Conservation (phyloP, 345 rosid species). For the Rhodamnia rubescens region DNA sequence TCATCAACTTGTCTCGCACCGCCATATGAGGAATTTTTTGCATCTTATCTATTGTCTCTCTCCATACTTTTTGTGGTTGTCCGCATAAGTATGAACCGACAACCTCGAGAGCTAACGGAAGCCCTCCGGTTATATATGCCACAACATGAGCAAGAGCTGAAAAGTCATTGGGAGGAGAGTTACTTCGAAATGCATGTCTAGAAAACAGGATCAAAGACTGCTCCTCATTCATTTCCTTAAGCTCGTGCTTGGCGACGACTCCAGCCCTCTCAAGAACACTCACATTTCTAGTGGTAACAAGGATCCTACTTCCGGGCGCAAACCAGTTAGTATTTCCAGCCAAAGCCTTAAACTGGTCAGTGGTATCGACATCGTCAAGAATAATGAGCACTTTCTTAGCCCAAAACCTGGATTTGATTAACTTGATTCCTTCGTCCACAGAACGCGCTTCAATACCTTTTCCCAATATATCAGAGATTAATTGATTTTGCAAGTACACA, state of each 20-base stretch:
- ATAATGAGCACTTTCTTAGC: background rate
- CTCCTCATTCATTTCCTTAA: background rate
- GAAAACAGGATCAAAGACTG: background rate
- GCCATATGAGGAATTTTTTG: rapidly evolving
- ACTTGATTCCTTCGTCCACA: background rate
- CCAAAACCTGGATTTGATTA: background rate
- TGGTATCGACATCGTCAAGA: background rate
- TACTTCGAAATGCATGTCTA: background rate
- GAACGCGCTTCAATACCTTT: background rate
- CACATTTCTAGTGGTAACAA: background rate
- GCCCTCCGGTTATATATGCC: background rate
- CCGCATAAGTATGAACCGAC: no score
- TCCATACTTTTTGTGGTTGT: rapidly evolving
- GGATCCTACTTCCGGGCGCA: background rate
- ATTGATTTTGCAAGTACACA: background rate
- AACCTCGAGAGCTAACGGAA: background rate
- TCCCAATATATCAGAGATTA: background rate
- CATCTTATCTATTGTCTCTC: rapidly evolving
- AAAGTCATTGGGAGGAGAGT: background rate
- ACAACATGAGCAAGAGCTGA: background rate
- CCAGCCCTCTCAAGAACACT: background rate
- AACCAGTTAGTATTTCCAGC: background rate
- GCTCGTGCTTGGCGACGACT: background rate
- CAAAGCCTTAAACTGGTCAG: background rate
- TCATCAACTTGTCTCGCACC: rapidly evolving